Conservation (phyloP, 495 filamentous ascomycete genomes). For the Penicillium dipodomyicola region DNA sequence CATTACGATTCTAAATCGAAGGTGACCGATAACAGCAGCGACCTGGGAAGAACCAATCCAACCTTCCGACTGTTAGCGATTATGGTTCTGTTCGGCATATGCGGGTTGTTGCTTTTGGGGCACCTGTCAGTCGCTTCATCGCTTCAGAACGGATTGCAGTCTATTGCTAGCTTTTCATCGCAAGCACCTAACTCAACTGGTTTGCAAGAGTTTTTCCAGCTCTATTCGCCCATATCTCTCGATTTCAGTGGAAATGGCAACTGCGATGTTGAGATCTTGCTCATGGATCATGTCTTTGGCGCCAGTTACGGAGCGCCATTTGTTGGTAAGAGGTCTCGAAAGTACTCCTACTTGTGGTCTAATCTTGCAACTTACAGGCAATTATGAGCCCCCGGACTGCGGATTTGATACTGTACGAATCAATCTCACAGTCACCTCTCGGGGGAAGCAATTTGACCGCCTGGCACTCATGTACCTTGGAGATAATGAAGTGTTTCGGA, state of each 20-base stretch:
- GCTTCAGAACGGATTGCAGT: not conserved
- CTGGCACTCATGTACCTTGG: conserved; percentile 77
- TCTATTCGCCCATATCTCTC: conserved; percentile 36
- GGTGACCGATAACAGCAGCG: not conserved
- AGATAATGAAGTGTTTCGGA: conserved; percentile 79
- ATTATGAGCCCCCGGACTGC: conserved; percentile 67
- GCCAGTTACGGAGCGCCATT: conserved; percentile 74
- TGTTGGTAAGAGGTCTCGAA: conserved; percentile 54
- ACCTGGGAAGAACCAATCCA: not conserved
- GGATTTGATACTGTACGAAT: conserved; percentile 75
- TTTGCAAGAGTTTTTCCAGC: conserved; percentile 59
- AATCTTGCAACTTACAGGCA: conserved; percentile 40
- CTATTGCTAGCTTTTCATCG: not conserved
- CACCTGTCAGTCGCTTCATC: not conserved
- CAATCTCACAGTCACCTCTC: conserved; percentile 76
- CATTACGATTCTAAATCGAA: no score
- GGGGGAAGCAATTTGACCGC: conserved; percentile 74
- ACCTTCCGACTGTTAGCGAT: not conserved
- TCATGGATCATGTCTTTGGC: conserved; percentile 54
- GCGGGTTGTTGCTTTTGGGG: not conserved
- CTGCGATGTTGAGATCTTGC: conserved; percentile 48
- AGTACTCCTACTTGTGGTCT: not conserved
- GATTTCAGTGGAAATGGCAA: conserved; percentile 37
- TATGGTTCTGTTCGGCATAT: not conserved
- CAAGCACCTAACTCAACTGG: conserved; percentile 16